Evolutionary conservation across 192 early-diverging fungal species (phyloP), one percentile per base, ranked within the genome.

Genomic region (Dispira parvispora): DNA sequence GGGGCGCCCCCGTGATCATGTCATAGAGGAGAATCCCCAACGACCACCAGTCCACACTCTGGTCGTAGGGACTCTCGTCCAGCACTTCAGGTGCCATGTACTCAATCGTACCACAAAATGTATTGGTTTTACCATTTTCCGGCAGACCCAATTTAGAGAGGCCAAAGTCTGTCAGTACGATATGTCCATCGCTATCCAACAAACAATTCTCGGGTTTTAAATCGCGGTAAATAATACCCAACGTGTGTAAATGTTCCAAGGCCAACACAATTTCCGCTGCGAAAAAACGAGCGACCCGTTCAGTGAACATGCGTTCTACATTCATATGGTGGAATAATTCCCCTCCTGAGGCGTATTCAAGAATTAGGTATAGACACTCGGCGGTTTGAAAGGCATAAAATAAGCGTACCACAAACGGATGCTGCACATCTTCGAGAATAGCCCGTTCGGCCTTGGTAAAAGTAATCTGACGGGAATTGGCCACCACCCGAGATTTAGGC

Each of bases 381-480:
- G 85, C 77, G 21, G 90, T 91, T 70, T 97, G 92, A 71, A 97
- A 97, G 18, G 92, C 94, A 62, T 90, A 95, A 68, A 83, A 81
- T 45, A 97, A 77, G 66, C 87, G 89, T 64, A 97, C 92, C 64
- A 97, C 90, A 67, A 97, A 97, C 8, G 92, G 90, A 65, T 95
- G 89, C 28, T 80, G 79, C 13, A 96, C 81, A 42, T 85, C 86
- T 52, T 89, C 87, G 47, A 96, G 76, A 61, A 96, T 90, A 56
- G 81, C 78, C 27, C 91, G 80, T 68, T 96, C 93, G 62, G 88
- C 88, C 71, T 82, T 84, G 46, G 91, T 96, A 70, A 90, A 81
- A 32, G 82, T 78, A 11, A 85, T 84, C 64, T 84, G 82, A 68
- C 92, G 91, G 27, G 78, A 67, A 71, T 92, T 82, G 14, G 92